Evolutionary conservation across 371 early-diverging fungal species (phyloP).

Genomic region (Mortierella sp.): DNA sequence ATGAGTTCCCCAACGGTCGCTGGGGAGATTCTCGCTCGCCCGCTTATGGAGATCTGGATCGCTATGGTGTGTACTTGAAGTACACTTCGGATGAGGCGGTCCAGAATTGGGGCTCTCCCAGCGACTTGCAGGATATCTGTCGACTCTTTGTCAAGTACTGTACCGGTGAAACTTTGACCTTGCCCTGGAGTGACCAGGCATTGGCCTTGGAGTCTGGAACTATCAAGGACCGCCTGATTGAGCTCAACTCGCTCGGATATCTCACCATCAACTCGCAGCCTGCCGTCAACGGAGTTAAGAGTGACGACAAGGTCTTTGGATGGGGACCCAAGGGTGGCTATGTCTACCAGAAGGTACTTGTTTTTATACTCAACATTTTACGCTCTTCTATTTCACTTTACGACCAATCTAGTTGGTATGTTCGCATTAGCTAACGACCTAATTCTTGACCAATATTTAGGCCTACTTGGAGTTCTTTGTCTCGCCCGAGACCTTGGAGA

Average conservation of each 20-base stretch:
- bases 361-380: not conserved
- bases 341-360: slow-evolving; percentile 86
- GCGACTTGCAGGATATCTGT: slow-evolving; percentile 73
- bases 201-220: slow-evolving; percentile 83
- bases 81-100: slow-evolving; percentile 72
- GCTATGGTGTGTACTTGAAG: slow-evolving; percentile 86
- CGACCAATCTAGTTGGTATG: not conserved
- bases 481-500: slow-evolving; percentile 76
- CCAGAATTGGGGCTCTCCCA: slow-evolving; percentile 85
- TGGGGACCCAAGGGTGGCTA: slow-evolving; percentile 97
- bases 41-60: slow-evolving; percentile 93
- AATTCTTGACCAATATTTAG: not conserved
- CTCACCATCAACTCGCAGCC: slow-evolving; percentile 96
- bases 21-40: slow-evolving; percentile 96
- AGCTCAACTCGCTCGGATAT: slow-evolving; percentile 86
- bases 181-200: slow-evolving; percentile 93
- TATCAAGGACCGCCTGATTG: slow-evolving; percentile 79
- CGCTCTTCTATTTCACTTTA: not conserved
- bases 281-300: slow-evolving; percentile 89
- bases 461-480: slow-evolving; percentile 96
- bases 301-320: slow-evolving; percentile 83
- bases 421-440: not conserved
- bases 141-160: slow-evolving; percentile 86
- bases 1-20: slow-evolving; percentile 97
- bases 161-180: slow-evolving; percentile 74